Percentiles rank a stretch among this genome's conserved stretches.
Evolutionary conservation across 2,329 filamentous ascomycete genomes (phyloP).

Genomic region (Diatrype stigma): DNA sequence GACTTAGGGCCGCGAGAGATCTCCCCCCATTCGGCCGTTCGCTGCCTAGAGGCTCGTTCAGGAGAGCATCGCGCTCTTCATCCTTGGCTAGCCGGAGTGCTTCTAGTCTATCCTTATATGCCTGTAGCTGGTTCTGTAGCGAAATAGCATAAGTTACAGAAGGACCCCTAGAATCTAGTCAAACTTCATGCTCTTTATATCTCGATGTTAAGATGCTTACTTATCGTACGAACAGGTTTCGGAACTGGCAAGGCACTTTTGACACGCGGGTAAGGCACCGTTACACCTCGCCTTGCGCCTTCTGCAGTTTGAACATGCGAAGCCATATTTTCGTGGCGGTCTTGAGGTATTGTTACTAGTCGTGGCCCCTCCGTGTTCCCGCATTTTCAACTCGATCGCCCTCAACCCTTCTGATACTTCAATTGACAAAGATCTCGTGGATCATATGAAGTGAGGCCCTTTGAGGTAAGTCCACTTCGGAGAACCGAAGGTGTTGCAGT

Average conservation of each 20-base stretch:
- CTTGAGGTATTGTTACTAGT: conserved; percentile 1
- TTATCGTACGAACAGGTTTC: conserved; percentile 2
- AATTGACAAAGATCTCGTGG: not conserved
- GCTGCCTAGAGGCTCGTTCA: conserved; percentile 5
- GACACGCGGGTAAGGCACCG: conserved; percentile 5
- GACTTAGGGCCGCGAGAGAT: conserved; percentile 2
- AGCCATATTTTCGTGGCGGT: conserved; percentile 8
- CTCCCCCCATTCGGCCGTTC: conserved; percentile 5
- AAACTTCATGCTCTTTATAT: not conserved
- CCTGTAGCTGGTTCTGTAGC: conserved; percentile 8
- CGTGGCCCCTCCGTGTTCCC: not conserved
- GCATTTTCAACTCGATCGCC: conserved; percentile 6
- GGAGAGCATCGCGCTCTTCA: conserved; percentile 6
- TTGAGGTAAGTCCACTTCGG: not conserved
- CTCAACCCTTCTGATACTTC: conserved; percentile 23
- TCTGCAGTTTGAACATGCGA: conserved; percentile 10
- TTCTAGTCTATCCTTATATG: conserved; percentile 8
- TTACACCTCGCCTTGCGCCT: conserved; percentile 7
- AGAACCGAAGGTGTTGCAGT: not conserved
- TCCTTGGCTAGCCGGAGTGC: conserved; percentile 6
- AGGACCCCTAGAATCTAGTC: conserved; percentile 3
- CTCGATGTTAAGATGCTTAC: not conserved
- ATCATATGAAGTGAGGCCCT: not conserved
- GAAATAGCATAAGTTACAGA: conserved; percentile 7
- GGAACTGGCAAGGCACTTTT: conserved; percentile 7